Conservation (phyloP, 2,329 filamentous ascomycete species). For the Pseudophaeomoniella oleicola region DNA sequence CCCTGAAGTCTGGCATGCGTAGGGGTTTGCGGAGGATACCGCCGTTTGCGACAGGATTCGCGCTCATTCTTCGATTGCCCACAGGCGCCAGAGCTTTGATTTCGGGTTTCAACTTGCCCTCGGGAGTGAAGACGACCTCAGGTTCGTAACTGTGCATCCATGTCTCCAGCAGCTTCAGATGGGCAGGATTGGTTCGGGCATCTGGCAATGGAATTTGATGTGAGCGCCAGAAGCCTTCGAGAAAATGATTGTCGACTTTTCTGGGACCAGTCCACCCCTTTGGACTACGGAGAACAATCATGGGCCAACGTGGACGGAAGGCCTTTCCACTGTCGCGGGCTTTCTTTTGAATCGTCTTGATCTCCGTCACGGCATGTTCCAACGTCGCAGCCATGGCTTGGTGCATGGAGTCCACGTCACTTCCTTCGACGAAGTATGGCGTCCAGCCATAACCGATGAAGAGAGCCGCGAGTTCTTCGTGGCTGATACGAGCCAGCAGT, state of each 20-base stretch:
- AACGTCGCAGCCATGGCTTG: constrained; percentile 68
- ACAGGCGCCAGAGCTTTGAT: constrained; percentile 50
- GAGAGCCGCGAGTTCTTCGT: constrained; percentile 55
- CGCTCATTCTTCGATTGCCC: constrained; percentile 57
- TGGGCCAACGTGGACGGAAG: constrained; percentile 60
- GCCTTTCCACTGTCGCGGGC: constrained; percentile 56
- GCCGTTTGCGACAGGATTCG: constrained; percentile 62
- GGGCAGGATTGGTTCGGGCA: constrained; percentile 47
- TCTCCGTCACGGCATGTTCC: constrained; percentile 57
- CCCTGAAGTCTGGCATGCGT: constrained; percentile 52
- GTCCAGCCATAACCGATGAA: constrained; percentile 66
- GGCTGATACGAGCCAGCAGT: constrained; percentile 56
- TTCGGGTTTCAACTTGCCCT: constrained; percentile 48
- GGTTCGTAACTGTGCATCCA: constrained; percentile 70
- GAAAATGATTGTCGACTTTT: constrained; percentile 54
- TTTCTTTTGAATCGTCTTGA: constrained; percentile 53
- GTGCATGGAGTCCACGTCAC: constrained; percentile 60
- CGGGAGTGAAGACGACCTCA: constrained; percentile 52
- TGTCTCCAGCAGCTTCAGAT: constrained; percentile 53
- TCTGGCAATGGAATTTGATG: constrained; percentile 67
- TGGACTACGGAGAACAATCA: constrained; percentile 62
- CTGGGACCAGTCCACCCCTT: constrained; percentile 70
- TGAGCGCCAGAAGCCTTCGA: constrained; percentile 64
- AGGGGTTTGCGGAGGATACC: constrained; percentile 53
- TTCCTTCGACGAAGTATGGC: constrained; percentile 67